Evolutionary conservation across 2,329 filamentous ascomycete genomes (phyloP), one percentile per base, ranked within the genome.

Genomic region (Colletotrichum melonis): DNA sequence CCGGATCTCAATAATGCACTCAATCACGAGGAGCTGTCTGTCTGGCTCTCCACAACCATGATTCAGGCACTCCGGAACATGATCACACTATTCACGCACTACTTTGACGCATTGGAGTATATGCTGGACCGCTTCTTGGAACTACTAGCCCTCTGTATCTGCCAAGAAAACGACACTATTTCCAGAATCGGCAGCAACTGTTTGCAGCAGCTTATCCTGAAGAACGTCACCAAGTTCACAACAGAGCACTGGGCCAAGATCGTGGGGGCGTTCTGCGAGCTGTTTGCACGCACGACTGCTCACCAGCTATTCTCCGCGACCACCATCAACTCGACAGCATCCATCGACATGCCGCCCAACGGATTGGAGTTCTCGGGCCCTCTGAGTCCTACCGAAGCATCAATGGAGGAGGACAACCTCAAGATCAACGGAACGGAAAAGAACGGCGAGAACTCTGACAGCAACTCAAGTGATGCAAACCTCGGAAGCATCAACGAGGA

Each of bases 41-140:
- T 99, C 2, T 99, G 97, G 97, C 88, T 99, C 28, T 98, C 97
- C 0, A 99, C 97, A 0, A 99, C 97, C 9, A 98, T 99, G 94
- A 99, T 99, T 54, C 97, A 99, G 82, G 97, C 97, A 2, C 86
- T 99, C 68, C 92, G 97, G 72, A 98, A 98, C 84, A 98, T 99
- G 94, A 98, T 99, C 78, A 96, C 95, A 1, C 90, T 99, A 28
- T 99, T 99, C 82, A 99, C 97, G 0, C 97, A 99, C 83, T 99
- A 98, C 83, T 99, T 99, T 76, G 94, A 97, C 72, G 92, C 95
- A 0, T 86, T 99, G 11, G 95, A 98, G 84, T 97, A 98, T 81
- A 99, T 99, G 97, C 89, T 99, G 22, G 95, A 98, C 82, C 90
- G 97, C n/a, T 98, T 99, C 82, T 85, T 99, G 49, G 96, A 98